Evolutionary conservation across 2,329 filamentous ascomycete species (phyloP).

Genomic region (Penicillium sp.): DNA sequence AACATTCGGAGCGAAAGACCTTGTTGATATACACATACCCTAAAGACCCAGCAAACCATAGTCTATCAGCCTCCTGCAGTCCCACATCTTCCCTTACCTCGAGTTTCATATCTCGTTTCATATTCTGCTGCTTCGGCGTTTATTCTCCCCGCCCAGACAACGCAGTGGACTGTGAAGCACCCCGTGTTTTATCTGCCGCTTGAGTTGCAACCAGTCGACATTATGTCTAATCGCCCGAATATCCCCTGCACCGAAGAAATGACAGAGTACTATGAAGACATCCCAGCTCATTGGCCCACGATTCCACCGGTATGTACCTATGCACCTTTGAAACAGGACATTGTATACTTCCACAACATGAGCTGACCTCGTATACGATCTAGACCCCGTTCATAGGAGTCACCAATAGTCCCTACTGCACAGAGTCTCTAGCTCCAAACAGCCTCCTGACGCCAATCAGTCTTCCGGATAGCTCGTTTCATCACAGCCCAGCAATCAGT

Average conservation of each 20-base stretch:
- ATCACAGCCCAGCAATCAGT: constrained; percentile 37
- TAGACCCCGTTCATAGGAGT: constrained; percentile 28
- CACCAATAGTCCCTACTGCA: constrained; percentile 33
- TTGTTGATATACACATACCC: constrained; percentile 9
- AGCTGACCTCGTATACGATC: constrained; percentile 10
- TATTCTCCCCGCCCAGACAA: constrained; percentile 22
- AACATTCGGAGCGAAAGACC: neutral
- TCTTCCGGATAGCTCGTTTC: constrained; percentile 37
- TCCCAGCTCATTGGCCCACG: constrained; percentile 29
- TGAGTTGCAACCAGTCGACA: constrained; percentile 15
- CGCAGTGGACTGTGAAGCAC: constrained; percentile 3
- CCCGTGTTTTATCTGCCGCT: constrained; percentile 28
- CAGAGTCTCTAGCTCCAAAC: constrained; percentile 29
- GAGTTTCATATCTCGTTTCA: constrained; percentile 26
- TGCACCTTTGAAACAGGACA: neutral
- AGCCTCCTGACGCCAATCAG: constrained; percentile 41
- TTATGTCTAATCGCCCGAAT: constrained; percentile 30
- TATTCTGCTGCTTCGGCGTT: constrained; percentile 18
- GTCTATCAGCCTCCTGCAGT: constrained; percentile 13
- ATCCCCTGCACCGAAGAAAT: constrained; percentile 27
- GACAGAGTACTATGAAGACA: constrained; percentile 28
- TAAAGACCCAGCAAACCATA: constrained; percentile 4
- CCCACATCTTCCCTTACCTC: constrained; percentile 13
- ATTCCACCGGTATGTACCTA: constrained; percentile 32
- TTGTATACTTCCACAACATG: constrained; percentile 4